Percentiles rank a stretch among this genome's conserved stretches.
Conservation (phyloP, 345 rosid species). For the Aquilaria sinensis region DNA sequence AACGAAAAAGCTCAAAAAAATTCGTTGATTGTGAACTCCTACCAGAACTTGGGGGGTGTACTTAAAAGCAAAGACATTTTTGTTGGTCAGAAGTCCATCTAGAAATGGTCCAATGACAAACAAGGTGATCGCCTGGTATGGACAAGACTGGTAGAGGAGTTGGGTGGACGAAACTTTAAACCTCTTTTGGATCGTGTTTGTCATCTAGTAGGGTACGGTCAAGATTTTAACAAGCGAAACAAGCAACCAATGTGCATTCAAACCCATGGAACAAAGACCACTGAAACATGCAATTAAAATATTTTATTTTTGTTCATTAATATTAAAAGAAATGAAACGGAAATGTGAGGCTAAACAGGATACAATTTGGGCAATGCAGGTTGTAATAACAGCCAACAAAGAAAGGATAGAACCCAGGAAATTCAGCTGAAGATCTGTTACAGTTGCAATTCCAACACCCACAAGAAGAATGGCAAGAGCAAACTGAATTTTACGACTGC, state of each 20-base stretch:
- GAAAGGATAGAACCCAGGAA: slow-evolving; percentile 89
- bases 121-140: slow-evolving; percentile 92
- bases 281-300: slow-evolving; percentile 4
- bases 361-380: slow-evolving; percentile 99
- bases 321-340: slow-evolving; percentile 4
- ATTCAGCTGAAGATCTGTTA: slow-evolving; percentile 98
- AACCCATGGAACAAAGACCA: too few species aligned
- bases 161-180: slow-evolving; percentile 99
- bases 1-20: slow-evolving; percentile 1
- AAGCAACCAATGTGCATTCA: background rate
- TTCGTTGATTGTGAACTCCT: slow-evolving; percentile 19
- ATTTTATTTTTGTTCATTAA: background rate
- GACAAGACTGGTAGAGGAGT: slow-evolving; percentile 97
- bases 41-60: slow-evolving; percentile 98
- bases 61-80: slow-evolving; percentile 92
- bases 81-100: slow-evolving; percentile 93
- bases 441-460: slow-evolving; percentile 99
- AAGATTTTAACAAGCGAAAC: slow-evolving; percentile 31
- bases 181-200: slow-evolving; percentile 99
- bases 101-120: slow-evolving; percentile 89
- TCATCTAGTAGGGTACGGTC: slow-evolving; percentile 70
- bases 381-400: slow-evolving; percentile 86
- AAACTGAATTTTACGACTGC: slow-evolving; percentile 87
- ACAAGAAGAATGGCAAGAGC: slow-evolving; percentile 79
- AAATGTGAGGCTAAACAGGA: slow-evolving; percentile 39